A percentile compares a stretch with the other conserved stretches of the same genome.
These are phyloP conservation scores for Cercospora citrullina DNA, from an alignment of 2,329 filamentous ascomycete genomes.

Conservation along the genomic window DNA sequence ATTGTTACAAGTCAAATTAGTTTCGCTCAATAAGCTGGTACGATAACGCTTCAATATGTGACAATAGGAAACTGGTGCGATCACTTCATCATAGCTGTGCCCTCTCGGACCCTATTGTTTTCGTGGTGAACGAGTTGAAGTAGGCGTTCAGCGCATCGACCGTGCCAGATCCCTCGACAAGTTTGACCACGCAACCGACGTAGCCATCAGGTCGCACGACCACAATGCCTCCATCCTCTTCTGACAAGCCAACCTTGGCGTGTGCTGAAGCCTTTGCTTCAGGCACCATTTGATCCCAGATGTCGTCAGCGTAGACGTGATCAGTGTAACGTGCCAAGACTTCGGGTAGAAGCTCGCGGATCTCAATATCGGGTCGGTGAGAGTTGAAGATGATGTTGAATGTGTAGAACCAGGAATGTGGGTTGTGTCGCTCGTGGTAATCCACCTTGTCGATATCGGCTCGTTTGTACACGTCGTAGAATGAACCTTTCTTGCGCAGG, in stretches of 20 bases:
- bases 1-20: slow-evolving; percentile 2
- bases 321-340: slow-evolving; percentile 73
- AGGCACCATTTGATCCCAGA: slow-evolving; percentile 69
- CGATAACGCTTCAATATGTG: neutral
- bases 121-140: slow-evolving; percentile 71
- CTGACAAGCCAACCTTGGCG: slow-evolving; percentile 78
- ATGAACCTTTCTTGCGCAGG: slow-evolving; percentile 66
- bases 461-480: slow-evolving; percentile 67
- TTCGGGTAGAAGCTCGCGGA: slow-evolving; percentile 67
- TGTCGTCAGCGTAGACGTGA: slow-evolving; percentile 84
- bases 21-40: neutral
- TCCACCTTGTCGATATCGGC: slow-evolving; percentile 62
- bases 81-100: slow-evolving; percentile 28
- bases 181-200: slow-evolving; percentile 70
- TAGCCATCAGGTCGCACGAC: slow-evolving; percentile 87
- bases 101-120: slow-evolving; percentile 48
- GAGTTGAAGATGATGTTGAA: slow-evolving; percentile 74
- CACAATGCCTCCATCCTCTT: slow-evolving; percentile 73
- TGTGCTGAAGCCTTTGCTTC: slow-evolving; percentile 74
- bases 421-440: slow-evolving; percentile 80
- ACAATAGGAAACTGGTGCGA: neutral
- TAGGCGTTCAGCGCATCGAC: slow-evolving; percentile 83
- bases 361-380: slow-evolving; percentile 68
- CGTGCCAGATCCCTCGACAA: slow-evolving; percentile 76
- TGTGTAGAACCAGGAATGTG: slow-evolving; percentile 80